phyloP scores from a whole-genome alignment of 2,329 filamentous ascomycete genomes.

The Neoascochyta sp. region DNA sequence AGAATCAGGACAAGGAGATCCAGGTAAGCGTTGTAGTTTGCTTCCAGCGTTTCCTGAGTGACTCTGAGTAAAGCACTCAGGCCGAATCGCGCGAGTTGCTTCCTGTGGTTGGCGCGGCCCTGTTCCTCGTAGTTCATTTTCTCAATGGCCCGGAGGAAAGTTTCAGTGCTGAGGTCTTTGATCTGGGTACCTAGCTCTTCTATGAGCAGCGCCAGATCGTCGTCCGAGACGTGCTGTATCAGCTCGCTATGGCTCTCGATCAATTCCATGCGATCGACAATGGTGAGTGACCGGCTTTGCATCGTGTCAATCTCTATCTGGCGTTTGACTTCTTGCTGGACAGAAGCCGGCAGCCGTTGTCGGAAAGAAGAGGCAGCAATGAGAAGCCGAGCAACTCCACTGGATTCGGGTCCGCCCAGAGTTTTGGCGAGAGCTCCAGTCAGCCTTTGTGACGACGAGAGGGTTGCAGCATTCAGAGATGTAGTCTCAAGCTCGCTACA shows the following conservation, averaged over 20 bases:
- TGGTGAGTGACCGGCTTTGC: slow-evolving; percentile 58
- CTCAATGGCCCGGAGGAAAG: slow-evolving; percentile 51
- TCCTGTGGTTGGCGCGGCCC: slow-evolving; percentile 40
- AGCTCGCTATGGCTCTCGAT: slow-evolving; percentile 79
- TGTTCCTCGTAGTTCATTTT: slow-evolving; percentile 44
- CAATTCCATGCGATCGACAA: slow-evolving; percentile 66
- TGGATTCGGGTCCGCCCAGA: slow-evolving; percentile 32
- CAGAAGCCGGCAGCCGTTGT: slow-evolving; percentile 65
- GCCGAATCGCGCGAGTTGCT: slow-evolving; percentile 68
- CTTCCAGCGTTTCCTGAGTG: slow-evolving; percentile 71
- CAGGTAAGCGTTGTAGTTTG: slow-evolving; percentile 71
- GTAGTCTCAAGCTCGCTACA: slow-evolving; percentile 76
- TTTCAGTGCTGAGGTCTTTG: slow-evolving; percentile 47
- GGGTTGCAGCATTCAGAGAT: slow-evolving; percentile 59
- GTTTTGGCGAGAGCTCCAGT: slow-evolving; percentile 24
- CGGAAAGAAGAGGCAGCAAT: slow-evolving; percentile 67
- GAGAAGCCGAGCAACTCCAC: slow-evolving; percentile 61
- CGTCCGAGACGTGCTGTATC: slow-evolving; percentile 74
- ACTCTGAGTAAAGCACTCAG: slow-evolving; percentile 70
- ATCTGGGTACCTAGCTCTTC: slow-evolving; percentile 57
- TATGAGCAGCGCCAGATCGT: slow-evolving; percentile 57
- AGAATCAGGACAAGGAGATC: slow-evolving; percentile 79
- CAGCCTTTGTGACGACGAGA: slow-evolving; percentile 23
- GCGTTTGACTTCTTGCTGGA: slow-evolving; percentile 64
- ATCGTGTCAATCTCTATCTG: slow-evolving; percentile 71